phyloP scores from a whole-genome alignment of 495 filamentous ascomycete genomes.

The Tuber umbilicatum region DNA sequence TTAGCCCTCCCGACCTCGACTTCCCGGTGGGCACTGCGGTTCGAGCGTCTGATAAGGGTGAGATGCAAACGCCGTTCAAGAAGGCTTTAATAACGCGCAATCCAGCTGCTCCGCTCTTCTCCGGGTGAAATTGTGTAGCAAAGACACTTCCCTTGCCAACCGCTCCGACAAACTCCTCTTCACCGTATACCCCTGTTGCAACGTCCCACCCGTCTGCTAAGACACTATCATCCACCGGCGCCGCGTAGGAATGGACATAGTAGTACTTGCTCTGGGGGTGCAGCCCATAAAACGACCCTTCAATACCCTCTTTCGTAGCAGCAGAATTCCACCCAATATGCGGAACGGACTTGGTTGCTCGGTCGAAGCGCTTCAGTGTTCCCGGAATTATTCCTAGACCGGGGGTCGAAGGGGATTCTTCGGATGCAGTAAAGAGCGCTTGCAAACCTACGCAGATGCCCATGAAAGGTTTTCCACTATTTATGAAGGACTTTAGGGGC shows the following conservation, averaged over 20 bases:
- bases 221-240: constrained; percentile 70
- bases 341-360: constrained; percentile 75
- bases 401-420: constrained; percentile 61
- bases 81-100: constrained; percentile 79
- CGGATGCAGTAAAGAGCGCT: constrained; percentile 76
- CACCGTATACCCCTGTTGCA: constrained; percentile 78
- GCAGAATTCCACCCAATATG: constrained; percentile 99
- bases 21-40: constrained; percentile 42
- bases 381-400: constrained; percentile 71
- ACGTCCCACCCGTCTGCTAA: constrained; percentile 70
- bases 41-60: constrained; percentile 40
- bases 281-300: constrained; percentile 60
- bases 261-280: constrained; percentile 85
- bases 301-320: constrained; percentile 45
- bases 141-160: constrained; percentile 76
- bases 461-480: constrained; percentile 89
- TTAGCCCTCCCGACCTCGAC: constrained; percentile 55
- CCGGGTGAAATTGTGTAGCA: constrained; percentile 94
- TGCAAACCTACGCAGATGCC: constrained; percentile 95
- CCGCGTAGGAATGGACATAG: constrained; percentile 93
- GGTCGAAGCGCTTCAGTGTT: constrained; percentile 66
- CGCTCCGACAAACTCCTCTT: constrained; percentile 86
- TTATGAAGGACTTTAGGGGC: constrained; percentile 71
- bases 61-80: constrained; percentile 56
- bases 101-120: constrained; percentile 90